Conservation (phyloP, 2,329 filamentous ascomycete genomes). For the Curvularia sp. region DNA sequence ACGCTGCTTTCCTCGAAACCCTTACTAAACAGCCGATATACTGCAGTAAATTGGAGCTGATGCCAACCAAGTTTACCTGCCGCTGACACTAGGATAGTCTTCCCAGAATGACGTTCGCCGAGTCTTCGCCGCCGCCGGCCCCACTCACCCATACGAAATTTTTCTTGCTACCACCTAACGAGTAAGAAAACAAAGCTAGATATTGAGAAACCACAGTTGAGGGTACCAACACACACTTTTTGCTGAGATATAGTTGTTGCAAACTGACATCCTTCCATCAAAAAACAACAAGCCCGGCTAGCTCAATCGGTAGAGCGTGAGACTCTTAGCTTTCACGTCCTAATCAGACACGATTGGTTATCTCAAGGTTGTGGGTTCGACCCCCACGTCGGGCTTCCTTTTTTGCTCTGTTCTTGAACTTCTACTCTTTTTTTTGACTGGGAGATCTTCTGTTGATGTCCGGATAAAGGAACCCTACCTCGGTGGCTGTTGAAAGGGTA, state of each 20-base stretch:
- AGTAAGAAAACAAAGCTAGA: neutral
- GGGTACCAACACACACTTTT: no score
- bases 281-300: conserved; percentile 17
- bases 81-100: neutral
- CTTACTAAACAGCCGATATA: neutral
- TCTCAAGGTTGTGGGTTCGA: conserved; percentile 28
- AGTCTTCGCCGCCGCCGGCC: conserved; percentile 10
- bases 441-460: neutral
- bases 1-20: neutral
- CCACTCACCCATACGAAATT: conserved; percentile 14
- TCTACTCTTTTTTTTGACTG: neutral
- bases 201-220: no score
- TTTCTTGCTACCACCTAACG: neutral
- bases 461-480: neutral
- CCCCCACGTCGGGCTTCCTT: conserved; percentile 22
- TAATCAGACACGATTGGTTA: conserved; percentile 19
- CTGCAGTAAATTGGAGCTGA: neutral
- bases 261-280: neutral
- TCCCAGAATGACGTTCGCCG: conserved; percentile 10
- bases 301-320: conserved; percentile 53
- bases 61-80: neutral
- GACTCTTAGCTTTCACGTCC: conserved; percentile 44
- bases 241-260: neutral
- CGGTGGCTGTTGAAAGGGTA: neutral
- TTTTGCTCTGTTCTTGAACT: neutral